Evolutionary conservation across 164 flowering plant species (phyloP), one percentile per base, ranked within the genome.

Genomic region (Macadamia tetraphylla): DNA sequence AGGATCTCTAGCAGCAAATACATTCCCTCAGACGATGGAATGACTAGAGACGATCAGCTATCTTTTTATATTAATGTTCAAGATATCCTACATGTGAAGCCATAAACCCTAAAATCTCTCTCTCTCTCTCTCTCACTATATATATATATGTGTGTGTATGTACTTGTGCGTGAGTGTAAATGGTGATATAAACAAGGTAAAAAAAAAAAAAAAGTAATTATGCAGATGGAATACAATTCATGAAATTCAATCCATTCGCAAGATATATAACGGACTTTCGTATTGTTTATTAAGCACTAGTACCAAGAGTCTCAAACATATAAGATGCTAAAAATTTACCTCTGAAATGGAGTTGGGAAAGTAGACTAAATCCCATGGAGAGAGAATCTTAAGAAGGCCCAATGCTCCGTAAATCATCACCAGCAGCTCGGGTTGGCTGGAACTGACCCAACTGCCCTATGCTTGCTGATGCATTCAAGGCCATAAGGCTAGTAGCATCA

Each of bases 361-460:
- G 49, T 29, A 60, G 46, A 70, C 42, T 23, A 23, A 23, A 23
- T 23, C 23, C 60, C 62, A 72, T 43, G 18, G 48, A 6, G 30
- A n/a, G 12, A 14, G 14, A 48, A 18, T 13, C 48, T 77, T 82
- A 86, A 70, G 91, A 83, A 35, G 91, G 91, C 44, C 84, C 86
- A 23, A 84, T 75, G 58, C 80, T 76, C 3, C 83, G 81, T 55
- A 87, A 80, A 52, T 83, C 89, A 31, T 86, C 89, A 3, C 85
- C 83, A 1, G 91, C 91, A 3, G 86, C 79, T 52, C 84, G 73
- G 0, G 83, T 77, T 52, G 83, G 92, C 52, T 81, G 90, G 55
- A 87, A 84, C 80, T 84, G 87, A 55, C 80, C 81, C 43, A 89
- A 70, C 6, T 80, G 86, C 1, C 91, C 91, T 18, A 87, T 78